Evolutionary conservation across 768 basidiomycete genomes (phyloP).

Genomic region (Pisolithus marmoratus): DNA sequence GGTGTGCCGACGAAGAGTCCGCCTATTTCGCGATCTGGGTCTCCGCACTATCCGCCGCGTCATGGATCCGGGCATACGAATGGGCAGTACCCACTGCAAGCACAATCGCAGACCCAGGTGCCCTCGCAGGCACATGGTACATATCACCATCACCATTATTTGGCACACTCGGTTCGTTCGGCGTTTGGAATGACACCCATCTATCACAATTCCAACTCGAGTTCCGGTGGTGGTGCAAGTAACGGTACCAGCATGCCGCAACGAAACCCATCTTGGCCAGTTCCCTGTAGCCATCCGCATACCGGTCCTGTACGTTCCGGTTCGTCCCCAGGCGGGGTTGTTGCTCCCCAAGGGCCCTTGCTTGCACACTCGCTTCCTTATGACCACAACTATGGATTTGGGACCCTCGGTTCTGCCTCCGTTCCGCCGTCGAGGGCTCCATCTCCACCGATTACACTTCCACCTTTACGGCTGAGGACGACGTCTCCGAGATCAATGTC

Average conservation of each 20-base stretch:
- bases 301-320: too few relatives aligned
- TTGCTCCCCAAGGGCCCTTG: neutral
- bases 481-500: constrained; percentile 8
- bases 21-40: constrained; percentile 55
- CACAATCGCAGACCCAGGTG: constrained; percentile 11
- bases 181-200: constrained; percentile 95
- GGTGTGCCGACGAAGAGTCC: constrained; percentile 37
- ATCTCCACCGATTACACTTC: constrained; percentile 66
- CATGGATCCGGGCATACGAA: too few relatives aligned
- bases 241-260: constrained; percentile 14
- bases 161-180: constrained; percentile 64
- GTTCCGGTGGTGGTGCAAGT: too few relatives aligned
- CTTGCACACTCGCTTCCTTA: too few relatives aligned
- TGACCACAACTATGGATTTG: too few relatives aligned
- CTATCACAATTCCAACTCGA: constrained; percentile 16
- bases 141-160: neutral
- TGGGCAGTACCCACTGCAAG: too few relatives aligned
- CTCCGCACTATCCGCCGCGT: constrained; percentile 36
- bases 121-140: neutral
- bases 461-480: constrained; percentile 54
- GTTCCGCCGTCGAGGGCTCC: constrained; percentile 56
- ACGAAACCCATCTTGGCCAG: constrained; percentile 36
- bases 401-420: constrained; percentile 9
- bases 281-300: constrained; percentile 3
- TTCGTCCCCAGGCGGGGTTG: constrained; percentile 3